Base-by-base conservation (phyloP, 352 stramenopile species). In the Phytophthora citricola region DNA sequence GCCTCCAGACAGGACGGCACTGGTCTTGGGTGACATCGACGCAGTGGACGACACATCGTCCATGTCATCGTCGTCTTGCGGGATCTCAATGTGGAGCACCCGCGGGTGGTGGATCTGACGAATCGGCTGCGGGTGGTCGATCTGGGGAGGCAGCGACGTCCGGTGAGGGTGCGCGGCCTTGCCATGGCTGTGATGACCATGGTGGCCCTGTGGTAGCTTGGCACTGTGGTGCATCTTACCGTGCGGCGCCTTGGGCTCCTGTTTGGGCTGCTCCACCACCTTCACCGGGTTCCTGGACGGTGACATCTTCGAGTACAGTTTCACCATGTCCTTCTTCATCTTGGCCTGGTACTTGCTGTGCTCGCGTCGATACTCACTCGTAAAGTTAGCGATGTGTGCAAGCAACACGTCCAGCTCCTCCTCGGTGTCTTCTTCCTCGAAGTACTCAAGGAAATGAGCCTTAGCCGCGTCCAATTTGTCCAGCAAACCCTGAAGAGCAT, bases 381-480 rank as follows among this genome's bases (percentile, higher is more conserved):
- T 91, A 53, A 93, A 95, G 39, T 85, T 89, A 1, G 85, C 83
- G 50, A 95, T 90, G 59, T 91, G 75, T 20, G 73, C 75, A 8
- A 93, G 73, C 50, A 95, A 47, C 49, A 91, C 80, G 49, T 95
- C 83, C 43, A 95, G 56, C 55, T 92, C 83, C 46, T 95, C 86
- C 29, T 85, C 78, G 2, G 81, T 90, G 20, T 90, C 87, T 52
- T 93, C 81, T 58, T 95, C 87, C 66, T 93, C 87, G 56, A 95
- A 92, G 59, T 93, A 93, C 53, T 92, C 76, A 9, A 95, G 70
- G 55, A 93, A 93, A 12, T 81, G 73, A 7, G 66, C 62, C 85
- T 93, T 95, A 27, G 75, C 78, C 10, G 76, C 66, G n/a, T 83
- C 68, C 41, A 92, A 58, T 50, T 87, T 69, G 51, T 90, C 60